Evolutionary conservation across 2,329 filamentous ascomycete species (phyloP), one percentile per base, ranked within the genome.

Genomic region (Chaetomium sp.): DNA sequence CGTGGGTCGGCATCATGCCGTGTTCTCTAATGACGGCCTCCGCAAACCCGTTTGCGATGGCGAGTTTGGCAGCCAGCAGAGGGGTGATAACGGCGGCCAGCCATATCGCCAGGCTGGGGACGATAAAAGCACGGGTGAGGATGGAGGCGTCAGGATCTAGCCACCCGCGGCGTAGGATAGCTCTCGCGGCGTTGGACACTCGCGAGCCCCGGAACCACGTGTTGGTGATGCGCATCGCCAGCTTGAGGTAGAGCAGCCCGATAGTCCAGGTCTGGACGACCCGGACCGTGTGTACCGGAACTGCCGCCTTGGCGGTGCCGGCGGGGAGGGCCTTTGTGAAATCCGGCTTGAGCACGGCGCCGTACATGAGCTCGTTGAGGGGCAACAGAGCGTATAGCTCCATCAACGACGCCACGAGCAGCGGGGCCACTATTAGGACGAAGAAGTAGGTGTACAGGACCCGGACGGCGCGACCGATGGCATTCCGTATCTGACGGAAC

Each of bases 231-330:
- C 90, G 88, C 19, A 87, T 84, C 0, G 86, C 86, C 71, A 98
- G 87, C 69, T 96, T 93, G 33, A 96, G 84, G 75, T 97, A 97
- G 3, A 99, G 83, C 25, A 99, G 85, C 4, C 95, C 95, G 1
- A 99, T 82, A 0, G 93, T 96, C 93, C 94, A 99, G 64, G 93
- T 89, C 74, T 98, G 94, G 50, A 98, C 89, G 67, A 98, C 83
- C 67, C 96, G 90, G 50, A 98, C 86, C 8, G 89, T 91, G 73
- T 96, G 92, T 19, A 76, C 59, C 79, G 81, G 54, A 12, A 68
- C 68, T 3, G 75, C 74, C 16, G 75, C 75, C 7, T 69, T 71
- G 57, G 72, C 70, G 5, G 71, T 65, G 4, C 63, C 69, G 68
- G 54, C 71, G 64, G 71, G 70, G 27, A 62, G 65, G 45, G 60